Percentiles rank a stretch among this genome's conserved stretches.
Evolutionary conservation across 2,329 filamentous ascomycete species (phyloP).

Genomic region (Aspergillus aculeatinus): DNA sequence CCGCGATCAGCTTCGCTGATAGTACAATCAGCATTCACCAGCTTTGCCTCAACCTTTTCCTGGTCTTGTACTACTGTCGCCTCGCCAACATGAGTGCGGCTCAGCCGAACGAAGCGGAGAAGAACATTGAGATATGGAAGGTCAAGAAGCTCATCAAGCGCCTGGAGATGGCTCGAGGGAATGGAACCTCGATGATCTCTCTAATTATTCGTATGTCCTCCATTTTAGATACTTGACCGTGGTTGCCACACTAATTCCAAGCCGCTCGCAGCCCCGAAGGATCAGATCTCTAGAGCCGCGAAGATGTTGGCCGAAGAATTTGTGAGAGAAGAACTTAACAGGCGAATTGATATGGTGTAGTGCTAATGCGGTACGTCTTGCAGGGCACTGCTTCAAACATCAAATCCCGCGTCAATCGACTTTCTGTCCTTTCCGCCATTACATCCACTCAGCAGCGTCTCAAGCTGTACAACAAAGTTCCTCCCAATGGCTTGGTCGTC

Average conservation of each 20-base stretch:
- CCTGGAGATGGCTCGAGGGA: constrained; percentile 92
- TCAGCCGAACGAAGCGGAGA: constrained; percentile 86
- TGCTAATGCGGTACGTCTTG: constrained; percentile 11
- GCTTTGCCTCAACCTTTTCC: constrained; percentile 20
- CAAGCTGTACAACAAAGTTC: constrained; percentile 98
- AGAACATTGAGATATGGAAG: constrained; percentile 89
- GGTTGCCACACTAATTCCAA: constrained; percentile 19
- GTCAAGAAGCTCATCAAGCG: constrained; percentile 99
- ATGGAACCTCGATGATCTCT: constrained; percentile 99
- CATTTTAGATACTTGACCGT: not conserved
- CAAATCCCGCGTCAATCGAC: constrained; percentile 98
- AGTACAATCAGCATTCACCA: constrained; percentile 17
- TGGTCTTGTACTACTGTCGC: constrained; percentile 28
- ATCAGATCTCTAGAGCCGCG: constrained; percentile 90
- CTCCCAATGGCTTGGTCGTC: constrained; percentile 93
- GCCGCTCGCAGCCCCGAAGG: constrained; percentile 74
- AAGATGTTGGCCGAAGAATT: constrained; percentile 99
- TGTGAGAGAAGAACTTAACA: constrained; percentile 52
- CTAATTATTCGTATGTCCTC: constrained; percentile 84
- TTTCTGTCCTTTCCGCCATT: constrained; percentile 96
- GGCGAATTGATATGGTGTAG: not conserved
- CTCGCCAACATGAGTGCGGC: constrained; percentile 76
- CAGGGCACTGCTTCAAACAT: constrained; percentile 98
- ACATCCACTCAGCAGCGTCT: constrained; percentile 98
- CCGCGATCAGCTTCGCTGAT: constrained; percentile 6